phyloP scores from a whole-genome alignment of 108 stramenopile species.

The Cyclostephanos tholiformis region DNA sequence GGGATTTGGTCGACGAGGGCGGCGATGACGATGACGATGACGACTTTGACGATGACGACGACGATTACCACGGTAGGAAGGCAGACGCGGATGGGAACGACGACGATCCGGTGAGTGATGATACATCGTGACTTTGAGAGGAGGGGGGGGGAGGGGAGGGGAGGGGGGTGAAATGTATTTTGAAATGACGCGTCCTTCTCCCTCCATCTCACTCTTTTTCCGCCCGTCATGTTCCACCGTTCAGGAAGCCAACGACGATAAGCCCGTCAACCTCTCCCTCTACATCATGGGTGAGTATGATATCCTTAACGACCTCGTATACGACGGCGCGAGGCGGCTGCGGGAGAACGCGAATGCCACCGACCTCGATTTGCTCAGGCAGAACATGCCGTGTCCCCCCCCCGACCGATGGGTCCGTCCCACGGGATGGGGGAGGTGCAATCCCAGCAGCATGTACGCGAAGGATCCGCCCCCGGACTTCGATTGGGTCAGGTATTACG shows the following conservation, averaged over 20 bases:
- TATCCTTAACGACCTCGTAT: constrained; percentile 82
- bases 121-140: too few relatives aligned
- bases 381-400: constrained; percentile 48
- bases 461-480: constrained; percentile 39
- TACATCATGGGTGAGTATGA: constrained; percentile 84
- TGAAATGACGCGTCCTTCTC: background rate
- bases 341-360: constrained; percentile 54
- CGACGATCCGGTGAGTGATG: background rate
- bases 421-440: constrained; percentile 49
- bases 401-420: constrained; percentile 47
- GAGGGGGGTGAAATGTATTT: background rate
- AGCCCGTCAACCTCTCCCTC: constrained; percentile 72
- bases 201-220: background rate
- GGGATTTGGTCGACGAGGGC: constrained; percentile 81
- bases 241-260: constrained; percentile 59
- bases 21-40: constrained; percentile 20
- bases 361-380: constrained; percentile 51
- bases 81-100: background rate
- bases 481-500: constrained; percentile 33
- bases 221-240: background rate
- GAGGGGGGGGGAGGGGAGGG: too few relatives aligned
- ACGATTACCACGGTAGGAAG: constrained; percentile 10
- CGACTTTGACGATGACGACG: constrained; percentile 19
- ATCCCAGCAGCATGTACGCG: constrained; percentile 43
- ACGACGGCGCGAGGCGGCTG: constrained; percentile 84